These are phyloP conservation scores for Malus hybrid DNA, from an alignment of 331 rosid genomes.

Conservation along the genomic window DNA sequence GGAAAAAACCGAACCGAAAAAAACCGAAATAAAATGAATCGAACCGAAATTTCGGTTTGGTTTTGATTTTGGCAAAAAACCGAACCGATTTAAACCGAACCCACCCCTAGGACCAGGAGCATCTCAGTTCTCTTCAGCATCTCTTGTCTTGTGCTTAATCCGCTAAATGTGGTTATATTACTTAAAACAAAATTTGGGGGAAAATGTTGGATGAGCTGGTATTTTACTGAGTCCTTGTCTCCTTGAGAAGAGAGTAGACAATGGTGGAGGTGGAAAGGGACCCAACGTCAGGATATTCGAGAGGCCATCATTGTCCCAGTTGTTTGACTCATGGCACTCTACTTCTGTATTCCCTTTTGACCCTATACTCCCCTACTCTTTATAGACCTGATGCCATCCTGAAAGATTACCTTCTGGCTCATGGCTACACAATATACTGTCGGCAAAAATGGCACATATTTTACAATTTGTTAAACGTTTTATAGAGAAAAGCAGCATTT, in stretches of 20 bases:
- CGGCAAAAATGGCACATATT: neutral
- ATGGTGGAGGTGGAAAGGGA: conserved; percentile 17
- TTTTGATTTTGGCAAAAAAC: too few relatives aligned
- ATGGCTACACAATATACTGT: neutral
- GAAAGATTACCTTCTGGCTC: conserved; percentile 4
- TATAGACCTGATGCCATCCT: neutral
- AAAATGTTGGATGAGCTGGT: neutral
- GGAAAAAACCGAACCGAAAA: too few relatives aligned
- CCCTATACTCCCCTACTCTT: too few relatives aligned
- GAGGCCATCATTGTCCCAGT: conserved; percentile 21
- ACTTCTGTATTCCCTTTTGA: neutral
- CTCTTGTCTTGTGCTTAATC: neutral
- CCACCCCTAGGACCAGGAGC: neutral
- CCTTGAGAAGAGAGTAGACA: neutral
- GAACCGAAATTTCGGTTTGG: too few relatives aligned
- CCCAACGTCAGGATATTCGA: conserved; percentile 24
- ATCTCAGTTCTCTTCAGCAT: too few relatives aligned
- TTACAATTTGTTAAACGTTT: neutral
- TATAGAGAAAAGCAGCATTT: neutral
- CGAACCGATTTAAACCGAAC: too few relatives aligned
- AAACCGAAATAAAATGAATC: too few relatives aligned
- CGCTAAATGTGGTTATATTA: neutral
- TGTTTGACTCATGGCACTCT: conserved; percentile 13
- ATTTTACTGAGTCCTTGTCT: neutral
- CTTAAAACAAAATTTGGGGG: neutral